Base-by-base conservation (phyloP, 768 basidiomycete genomes). In the Calocybe gangraenosa region DNA sequence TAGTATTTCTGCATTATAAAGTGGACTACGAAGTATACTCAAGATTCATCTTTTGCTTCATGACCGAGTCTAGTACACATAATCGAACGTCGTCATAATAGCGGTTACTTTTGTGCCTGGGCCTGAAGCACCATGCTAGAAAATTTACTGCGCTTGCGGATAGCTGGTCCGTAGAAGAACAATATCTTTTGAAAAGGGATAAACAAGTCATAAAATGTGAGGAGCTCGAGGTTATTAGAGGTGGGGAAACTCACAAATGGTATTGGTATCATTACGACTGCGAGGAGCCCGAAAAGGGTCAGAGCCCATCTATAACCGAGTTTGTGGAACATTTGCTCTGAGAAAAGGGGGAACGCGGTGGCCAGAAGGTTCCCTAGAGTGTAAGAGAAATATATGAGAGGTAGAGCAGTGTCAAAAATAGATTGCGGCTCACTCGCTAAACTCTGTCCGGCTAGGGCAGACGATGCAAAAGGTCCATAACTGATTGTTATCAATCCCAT, bases 371-470 rank as follows among this genome's bases (percentile, higher is more conserved):
- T 80, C 25, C 78, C 76, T 79, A 48, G 30, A 43, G 3, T 6
- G 21, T 14, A 20, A 33, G 17, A 47, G 23, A 25, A 14, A n/a
- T n/a, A n/a, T n/a, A n/a, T n/a, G n/a, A n/a, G n/a, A n/a, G 25
- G 14, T 6, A 31, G 22, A 9, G 22, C n/a, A 17, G 19, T 17
- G 32, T 35, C 15, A 30, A 15, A 23, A 32, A 28, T 2, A 11
- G 19, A 19, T 42, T 39, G 20, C 20, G 13, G 37, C 76, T 42
- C 54, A 74, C 83, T 69, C 45, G 74, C 70, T 44, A 84, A 65
- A 53, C 76, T 80, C 59, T 85, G 82, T 1, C 77, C 84, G 1
- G 84, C 84, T 14, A 84, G 63, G 9, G 83, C 84, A 0, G 81
- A 83, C 0, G 81, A 84, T 5, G 84, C 83, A 57, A 78, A 85